Conservation (phyloP, 805 yeast genomes). For the Candida manassasensis region DNA sequence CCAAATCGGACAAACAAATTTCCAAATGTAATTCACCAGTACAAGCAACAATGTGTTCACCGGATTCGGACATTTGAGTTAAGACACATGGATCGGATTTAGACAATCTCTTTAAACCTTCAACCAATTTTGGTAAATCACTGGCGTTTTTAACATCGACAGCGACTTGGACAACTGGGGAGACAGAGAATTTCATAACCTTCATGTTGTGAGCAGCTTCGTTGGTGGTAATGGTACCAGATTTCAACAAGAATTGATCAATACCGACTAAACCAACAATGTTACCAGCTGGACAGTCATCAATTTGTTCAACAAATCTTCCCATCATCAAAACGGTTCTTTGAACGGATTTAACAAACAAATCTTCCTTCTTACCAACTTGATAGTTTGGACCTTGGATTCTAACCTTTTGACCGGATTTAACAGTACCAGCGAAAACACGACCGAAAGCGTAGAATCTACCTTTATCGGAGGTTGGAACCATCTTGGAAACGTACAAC, state of each 20-base stretch:
- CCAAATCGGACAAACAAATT: conserved; percentile 92
- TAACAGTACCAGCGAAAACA: conserved; percentile 99
- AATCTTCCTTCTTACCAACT: conserved; percentile 97
- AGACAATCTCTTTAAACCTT: conserved; percentile 99
- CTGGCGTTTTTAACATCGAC: conserved; percentile 99
- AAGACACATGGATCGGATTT: conserved; percentile 99
- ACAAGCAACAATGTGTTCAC: conserved; percentile 99
- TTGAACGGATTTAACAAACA: conserved; percentile 95
- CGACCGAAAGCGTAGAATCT: conserved; percentile 99
- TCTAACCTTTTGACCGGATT: conserved; percentile 98
- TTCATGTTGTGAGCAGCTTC: conserved; percentile 98
- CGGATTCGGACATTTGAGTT: conserved; percentile 81
- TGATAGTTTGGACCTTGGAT: conserved; percentile 99
- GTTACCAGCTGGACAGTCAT: conserved; percentile 99
- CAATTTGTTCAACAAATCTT: conserved; percentile 95
- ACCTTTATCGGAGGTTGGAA: conserved; percentile 99
- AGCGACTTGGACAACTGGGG: conserved; percentile 99
- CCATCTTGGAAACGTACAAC: conserved; percentile 99
- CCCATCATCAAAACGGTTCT: conserved; percentile 99
- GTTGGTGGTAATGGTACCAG: conserved; percentile 97
- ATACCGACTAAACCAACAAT: conserved; percentile 99
- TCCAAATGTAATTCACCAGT: conserved; percentile 99
- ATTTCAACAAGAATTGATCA: conserved; percentile 98
- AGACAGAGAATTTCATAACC: conserved; percentile 99
- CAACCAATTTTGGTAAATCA: conserved; percentile 98